Conservation (phyloP, 345 rosid species). For the Rhizophora mangle region DNA sequence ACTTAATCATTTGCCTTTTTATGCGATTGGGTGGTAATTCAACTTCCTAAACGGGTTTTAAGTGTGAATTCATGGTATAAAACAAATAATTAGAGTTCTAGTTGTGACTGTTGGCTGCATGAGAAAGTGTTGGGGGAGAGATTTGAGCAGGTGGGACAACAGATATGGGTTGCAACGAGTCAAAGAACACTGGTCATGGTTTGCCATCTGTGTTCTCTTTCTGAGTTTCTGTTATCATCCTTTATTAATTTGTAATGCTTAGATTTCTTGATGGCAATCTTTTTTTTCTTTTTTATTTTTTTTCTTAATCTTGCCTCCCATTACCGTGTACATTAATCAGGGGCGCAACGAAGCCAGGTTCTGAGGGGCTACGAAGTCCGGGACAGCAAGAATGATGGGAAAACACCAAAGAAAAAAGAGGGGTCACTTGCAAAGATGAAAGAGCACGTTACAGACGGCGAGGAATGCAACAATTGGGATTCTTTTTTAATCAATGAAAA, state of each 20-base stretch:
- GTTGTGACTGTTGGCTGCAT: neutral
- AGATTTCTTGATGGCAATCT: neutral
- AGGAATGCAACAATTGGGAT: neutral
- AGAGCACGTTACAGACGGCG: neutral
- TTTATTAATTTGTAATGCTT: neutral
- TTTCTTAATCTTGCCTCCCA: neutral
- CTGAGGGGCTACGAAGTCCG: neutral
- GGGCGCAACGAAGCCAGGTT: neutral
- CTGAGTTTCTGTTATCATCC: neutral
- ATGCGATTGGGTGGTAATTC: neutral
- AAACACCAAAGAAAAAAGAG: neutral
- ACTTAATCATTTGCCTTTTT: neutral
- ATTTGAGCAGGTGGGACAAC: neutral
- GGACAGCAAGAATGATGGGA: neutral
- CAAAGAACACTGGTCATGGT: slow-evolving; percentile 4
- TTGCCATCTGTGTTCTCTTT: neutral
- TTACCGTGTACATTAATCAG: neutral
- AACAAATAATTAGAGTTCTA: neutral
- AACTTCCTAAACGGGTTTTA: neutral
- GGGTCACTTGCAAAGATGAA: neutral
- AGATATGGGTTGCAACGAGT: slow-evolving; percentile 20
- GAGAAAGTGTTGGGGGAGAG: neutral
- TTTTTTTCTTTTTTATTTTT: neutral
- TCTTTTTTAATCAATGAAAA: neutral
- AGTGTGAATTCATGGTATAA: neutral